Conservation (phyloP, 306 rosid species). For the Cicer chorassanicum region DNA sequence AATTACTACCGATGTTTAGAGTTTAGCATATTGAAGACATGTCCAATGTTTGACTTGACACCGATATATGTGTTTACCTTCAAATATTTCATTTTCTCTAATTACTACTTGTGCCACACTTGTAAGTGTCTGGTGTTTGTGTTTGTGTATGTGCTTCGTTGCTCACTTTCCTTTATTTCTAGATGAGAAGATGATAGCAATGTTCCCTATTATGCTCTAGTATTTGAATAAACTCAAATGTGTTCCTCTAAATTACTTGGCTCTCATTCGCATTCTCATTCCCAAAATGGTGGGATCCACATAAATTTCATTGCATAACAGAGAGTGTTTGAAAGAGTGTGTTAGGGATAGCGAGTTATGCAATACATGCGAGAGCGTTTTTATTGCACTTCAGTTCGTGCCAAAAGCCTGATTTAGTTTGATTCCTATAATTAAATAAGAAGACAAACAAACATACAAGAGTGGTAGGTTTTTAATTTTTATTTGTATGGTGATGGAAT, state of each 20-base stretch:
- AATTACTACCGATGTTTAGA: too few relatives aligned
- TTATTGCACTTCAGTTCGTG: not conserved
- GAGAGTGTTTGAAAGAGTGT: not conserved
- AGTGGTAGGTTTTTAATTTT: not conserved
- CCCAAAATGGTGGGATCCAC: not conserved
- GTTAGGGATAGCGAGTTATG: not conserved
- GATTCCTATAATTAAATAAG: not conserved
- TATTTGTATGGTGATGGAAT: not conserved
- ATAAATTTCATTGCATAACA: not conserved
- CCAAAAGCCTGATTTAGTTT: slow-evolving; percentile 6
- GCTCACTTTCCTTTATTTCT: too few relatives aligned
- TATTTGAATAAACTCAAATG: not conserved
- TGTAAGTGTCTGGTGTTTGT: too few relatives aligned
- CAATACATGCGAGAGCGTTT: not conserved
- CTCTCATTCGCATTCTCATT: not conserved
- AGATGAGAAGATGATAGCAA: not conserved
- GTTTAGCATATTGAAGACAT: too few relatives aligned
- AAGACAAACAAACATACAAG: not conserved
- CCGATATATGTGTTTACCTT: too few relatives aligned
- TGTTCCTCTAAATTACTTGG: not conserved
- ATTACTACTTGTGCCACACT: too few relatives aligned
- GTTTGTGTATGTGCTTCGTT: too few relatives aligned
- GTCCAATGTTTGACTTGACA: too few relatives aligned
- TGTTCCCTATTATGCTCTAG: not conserved
- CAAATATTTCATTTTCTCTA: too few relatives aligned